Conservation (phyloP, 1,284 basidiomycete genomes). For the Leccinum fallax region DNA sequence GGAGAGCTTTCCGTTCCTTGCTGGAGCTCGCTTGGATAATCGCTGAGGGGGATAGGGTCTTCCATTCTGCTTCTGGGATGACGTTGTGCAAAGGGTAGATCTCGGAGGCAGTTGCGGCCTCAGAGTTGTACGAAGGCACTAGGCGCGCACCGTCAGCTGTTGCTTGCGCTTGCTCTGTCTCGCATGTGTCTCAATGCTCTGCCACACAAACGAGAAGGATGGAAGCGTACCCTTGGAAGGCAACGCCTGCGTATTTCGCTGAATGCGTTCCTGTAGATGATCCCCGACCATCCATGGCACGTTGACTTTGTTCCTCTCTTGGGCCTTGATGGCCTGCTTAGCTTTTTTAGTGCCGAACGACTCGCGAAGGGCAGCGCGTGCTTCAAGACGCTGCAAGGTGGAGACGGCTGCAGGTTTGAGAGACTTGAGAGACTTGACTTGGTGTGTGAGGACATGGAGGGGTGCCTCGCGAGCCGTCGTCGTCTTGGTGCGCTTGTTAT, state of each 20-base stretch:
- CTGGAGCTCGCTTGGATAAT: conserved; percentile 54
- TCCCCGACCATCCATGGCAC: conserved; percentile 81
- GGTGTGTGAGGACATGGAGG: conserved; percentile 74
- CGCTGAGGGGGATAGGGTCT: conserved; percentile 55
- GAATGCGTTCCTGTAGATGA: conserved; percentile 81
- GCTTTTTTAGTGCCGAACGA: conserved; percentile 94
- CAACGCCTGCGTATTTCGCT: conserved; percentile 65
- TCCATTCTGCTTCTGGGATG: conserved; percentile 78
- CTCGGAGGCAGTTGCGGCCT: conserved; percentile 66
- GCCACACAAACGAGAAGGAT: neutral
- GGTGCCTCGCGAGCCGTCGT: conserved; percentile 71
- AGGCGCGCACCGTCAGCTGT: conserved; percentile 62
- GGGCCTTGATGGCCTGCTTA: conserved; percentile 79
- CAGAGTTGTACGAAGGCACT: conserved; percentile 71
- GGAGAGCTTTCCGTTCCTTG: conserved; percentile 51
- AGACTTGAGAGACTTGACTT: conserved; percentile 82
- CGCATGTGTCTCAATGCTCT: neutral
- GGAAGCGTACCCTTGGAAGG: conserved; percentile 61
- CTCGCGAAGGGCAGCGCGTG: conserved; percentile 81
- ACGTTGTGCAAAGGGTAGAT: conserved; percentile 78
- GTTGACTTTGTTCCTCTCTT: conserved; percentile 87
- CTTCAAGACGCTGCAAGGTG: conserved; percentile 57
- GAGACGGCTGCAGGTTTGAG: conserved; percentile 56
- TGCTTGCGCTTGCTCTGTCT: conserved; percentile 64
- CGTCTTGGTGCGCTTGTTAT: conserved; percentile 71